These are phyloP conservation scores for Fraxinus platypoda DNA, from an alignment of 305 asterid species.

Conservation along the genomic window DNA sequence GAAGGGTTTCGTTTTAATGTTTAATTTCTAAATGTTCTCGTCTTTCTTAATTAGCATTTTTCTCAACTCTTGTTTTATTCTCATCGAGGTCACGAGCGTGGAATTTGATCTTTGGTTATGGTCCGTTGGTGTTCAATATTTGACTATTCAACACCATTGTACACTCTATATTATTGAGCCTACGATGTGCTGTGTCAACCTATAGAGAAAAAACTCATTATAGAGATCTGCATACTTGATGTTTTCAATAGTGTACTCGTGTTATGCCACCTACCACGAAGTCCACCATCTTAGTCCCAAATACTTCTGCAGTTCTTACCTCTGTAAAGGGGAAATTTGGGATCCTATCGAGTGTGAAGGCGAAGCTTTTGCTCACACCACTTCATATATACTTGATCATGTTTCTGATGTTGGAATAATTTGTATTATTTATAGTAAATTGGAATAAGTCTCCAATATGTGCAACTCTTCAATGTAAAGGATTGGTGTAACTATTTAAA, in stretches of 20 bases:
- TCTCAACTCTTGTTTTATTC: neutral
- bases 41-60: too few species aligned
- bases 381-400: too few species aligned
- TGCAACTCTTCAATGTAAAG: too few species aligned
- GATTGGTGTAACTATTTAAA: too few species aligned
- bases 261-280: slow-evolving; percentile 49
- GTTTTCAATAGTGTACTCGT: slow-evolving; percentile 50
- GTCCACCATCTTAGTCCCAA: slow-evolving; percentile 61
- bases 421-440: too few species aligned
- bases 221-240: slow-evolving; percentile 45
- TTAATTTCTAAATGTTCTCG: too few species aligned
- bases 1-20: too few species aligned
- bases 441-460: too few species aligned
- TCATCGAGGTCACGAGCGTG: slow-evolving; percentile 69
- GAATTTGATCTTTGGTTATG: slow-evolving; percentile 93
- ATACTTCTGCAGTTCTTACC: slow-evolving; percentile 49
- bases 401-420: too few species aligned
- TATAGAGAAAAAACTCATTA: slow-evolving; percentile 39
- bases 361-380: slow-evolving; percentile 20
- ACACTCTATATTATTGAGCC: too few species aligned
- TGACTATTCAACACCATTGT: too few species aligned
- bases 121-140: slow-evolving; percentile 33
- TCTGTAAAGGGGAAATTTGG: slow-evolving; percentile 44
- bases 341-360: slow-evolving; percentile 52
- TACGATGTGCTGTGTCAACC: too few species aligned